phyloP scores from a whole-genome alignment of 345 rosid species.

The Linum lewisii region DNA sequence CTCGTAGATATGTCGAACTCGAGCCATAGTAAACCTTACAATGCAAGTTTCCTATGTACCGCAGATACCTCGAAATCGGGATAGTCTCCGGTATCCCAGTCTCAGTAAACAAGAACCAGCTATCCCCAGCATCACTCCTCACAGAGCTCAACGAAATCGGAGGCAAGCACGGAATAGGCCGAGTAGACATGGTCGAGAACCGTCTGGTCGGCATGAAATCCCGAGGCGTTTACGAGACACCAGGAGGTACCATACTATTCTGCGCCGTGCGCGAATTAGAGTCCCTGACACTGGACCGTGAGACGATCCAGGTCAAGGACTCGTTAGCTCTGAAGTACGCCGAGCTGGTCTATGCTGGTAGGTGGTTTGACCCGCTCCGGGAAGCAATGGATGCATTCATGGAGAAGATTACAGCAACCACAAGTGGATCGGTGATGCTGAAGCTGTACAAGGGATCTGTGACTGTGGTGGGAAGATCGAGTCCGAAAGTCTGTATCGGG shows the following conservation, averaged over 20 bases:
- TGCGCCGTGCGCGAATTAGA: slow-evolving; percentile 75
- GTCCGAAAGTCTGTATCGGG: slow-evolving; percentile 75
- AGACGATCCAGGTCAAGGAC: slow-evolving; percentile 73
- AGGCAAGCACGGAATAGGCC: slow-evolving; percentile 80
- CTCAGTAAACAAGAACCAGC: slow-evolving; percentile 52
- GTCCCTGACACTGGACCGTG: slow-evolving; percentile 76
- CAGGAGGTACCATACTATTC: slow-evolving; percentile 87
- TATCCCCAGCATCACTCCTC: slow-evolving; percentile 73
- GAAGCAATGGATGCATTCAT: slow-evolving; percentile 81
- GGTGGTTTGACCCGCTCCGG: slow-evolving; percentile 85
- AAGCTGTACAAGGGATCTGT: slow-evolving; percentile 80
- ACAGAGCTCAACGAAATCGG: slow-evolving; percentile 63
- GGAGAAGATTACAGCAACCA: slow-evolving; percentile 70
- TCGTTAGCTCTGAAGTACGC: slow-evolving; percentile 71
- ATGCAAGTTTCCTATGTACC: too few relatives aligned
- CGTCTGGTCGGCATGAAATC: slow-evolving; percentile 93
- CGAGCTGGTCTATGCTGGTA: slow-evolving; percentile 87
- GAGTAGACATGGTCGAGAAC: slow-evolving; percentile 88
- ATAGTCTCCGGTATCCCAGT: slow-evolving; percentile 67
- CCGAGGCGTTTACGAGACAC: slow-evolving; percentile 97
- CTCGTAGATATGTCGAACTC: too few relatives aligned
- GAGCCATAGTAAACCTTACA: not conserved
- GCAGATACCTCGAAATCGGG: slow-evolving; percentile 43
- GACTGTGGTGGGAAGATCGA: slow-evolving; percentile 47
- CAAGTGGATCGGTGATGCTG: slow-evolving; percentile 60